Evolutionary conservation across 108 stramenopile genomes (phyloP), one percentile per base, ranked within the genome.

Genomic region (Skeletonema grethae): DNA sequence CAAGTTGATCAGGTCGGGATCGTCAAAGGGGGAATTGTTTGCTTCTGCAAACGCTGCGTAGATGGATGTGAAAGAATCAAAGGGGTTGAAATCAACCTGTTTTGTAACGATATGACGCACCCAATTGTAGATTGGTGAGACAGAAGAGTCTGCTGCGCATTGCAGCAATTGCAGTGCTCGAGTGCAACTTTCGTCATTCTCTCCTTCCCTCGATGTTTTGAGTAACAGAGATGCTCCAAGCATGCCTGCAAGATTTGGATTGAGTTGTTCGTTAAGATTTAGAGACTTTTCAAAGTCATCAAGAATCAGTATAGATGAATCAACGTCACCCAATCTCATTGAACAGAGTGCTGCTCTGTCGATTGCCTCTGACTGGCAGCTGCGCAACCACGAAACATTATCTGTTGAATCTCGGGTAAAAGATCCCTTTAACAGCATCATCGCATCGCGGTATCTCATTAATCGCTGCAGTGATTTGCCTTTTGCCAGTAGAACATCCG

Each of bases 21-120:
- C 88, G 76, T 92, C 88, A 38, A 89, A 82, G 0, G 91, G 87
- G 22, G 82, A 85, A 30, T 65, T 75, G 64, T 92, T 92, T 38
- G 84, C 76, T 56, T 65, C 63, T 6, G 85, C 72, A 22, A 89
- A 68, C 24, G 39, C 12, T 41, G 82, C 58, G 57, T 67, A 75
- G 15, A 20, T 22, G 22, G 64, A 11, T 9, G 12, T 39, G 12
- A 39, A 39, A 9, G 38, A 39, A 39, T 39, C 12, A 39, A 39
- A 39, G 11, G 38, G 38, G 38, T 11, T 39, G 38, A 39, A 39
- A 39, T 12, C 12, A 10, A 1, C 12, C 12, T 12, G 2, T 39
- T 39, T 11, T 12, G 38, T 39, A 12, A 1, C 38, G 11, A 39
- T 0, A 12, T 39, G 38, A 61, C 73, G 31, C 28, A 79, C 25